These are phyloP conservation scores for Euphorbia peplus DNA, from an alignment of 345 rosid species.

Conservation along the genomic window DNA sequence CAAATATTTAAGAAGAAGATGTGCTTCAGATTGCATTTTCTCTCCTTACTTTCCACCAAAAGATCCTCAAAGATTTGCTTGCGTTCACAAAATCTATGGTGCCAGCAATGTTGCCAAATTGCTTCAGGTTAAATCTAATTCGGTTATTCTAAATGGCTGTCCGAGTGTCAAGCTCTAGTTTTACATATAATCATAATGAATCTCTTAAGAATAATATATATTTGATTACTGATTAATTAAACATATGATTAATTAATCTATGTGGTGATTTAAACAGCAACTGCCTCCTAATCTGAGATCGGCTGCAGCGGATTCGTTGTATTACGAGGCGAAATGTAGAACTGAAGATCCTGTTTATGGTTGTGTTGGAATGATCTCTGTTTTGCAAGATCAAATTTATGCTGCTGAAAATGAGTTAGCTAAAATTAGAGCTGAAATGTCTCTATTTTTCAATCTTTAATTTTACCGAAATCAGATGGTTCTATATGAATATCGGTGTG, in stretches of 20 bases:
- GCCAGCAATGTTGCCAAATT: constrained; percentile 70
- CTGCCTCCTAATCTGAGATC: constrained; percentile 40
- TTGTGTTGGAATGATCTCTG: constrained; percentile 43
- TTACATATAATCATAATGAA: constrained; percentile 10
- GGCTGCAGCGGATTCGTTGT: constrained; percentile 48
- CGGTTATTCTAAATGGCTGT: too few relatives aligned
- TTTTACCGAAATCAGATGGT: too few relatives aligned
- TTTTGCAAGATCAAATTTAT: constrained; percentile 47
- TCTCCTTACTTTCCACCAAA: constrained; percentile 56
- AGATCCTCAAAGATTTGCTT: constrained; percentile 55
- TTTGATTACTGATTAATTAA: too few relatives aligned
- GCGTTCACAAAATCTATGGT: constrained; percentile 63
- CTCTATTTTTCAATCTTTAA: neutral
- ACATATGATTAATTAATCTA: neutral
- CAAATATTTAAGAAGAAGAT: constrained; percentile 66
- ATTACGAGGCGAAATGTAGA: constrained; percentile 56
- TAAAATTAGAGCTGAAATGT: constrained; percentile 45
- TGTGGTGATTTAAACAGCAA: constrained; percentile 24
- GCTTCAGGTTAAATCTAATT: constrained; percentile 50
- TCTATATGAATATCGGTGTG: too few relatives aligned
- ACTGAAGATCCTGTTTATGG: constrained; percentile 60
- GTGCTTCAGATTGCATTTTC: constrained; percentile 63
- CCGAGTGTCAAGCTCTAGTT: too few relatives aligned
- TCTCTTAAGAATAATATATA: too few relatives aligned
- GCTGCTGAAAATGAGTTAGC: constrained; percentile 39